Percentiles rank a stretch among this genome's conserved stretches.
Conservation (phyloP, 2,329 filamentous ascomycete genomes). For the Neopestalotiopsis sp. region DNA sequence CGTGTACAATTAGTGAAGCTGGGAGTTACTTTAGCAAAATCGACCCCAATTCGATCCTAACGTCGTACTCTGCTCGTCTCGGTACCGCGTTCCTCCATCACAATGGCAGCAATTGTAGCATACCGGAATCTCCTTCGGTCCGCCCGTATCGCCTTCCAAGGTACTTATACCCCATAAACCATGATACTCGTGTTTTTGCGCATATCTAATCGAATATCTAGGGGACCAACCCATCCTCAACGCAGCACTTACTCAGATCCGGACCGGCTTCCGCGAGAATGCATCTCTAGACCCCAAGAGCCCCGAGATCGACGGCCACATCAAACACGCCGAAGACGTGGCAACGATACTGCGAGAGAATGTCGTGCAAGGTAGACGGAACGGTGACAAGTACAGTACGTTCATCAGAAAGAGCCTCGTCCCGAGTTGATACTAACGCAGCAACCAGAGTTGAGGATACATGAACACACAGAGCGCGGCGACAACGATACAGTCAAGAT, state of each 20-base stretch:
- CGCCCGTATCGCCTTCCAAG: conserved; percentile 81
- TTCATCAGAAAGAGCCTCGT: conserved; percentile 24
- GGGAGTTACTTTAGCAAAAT: too few species aligned
- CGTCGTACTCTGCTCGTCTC: too few species aligned
- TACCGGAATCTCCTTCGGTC: conserved; percentile 85
- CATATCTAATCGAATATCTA: conserved; percentile 39
- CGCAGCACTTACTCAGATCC: conserved; percentile 75
- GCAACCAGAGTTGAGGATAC: conserved; percentile 77
- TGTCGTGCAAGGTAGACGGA: conserved; percentile 78
- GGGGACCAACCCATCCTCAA: conserved; percentile 72
- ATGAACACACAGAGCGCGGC: conserved; percentile 87
- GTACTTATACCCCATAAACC: conserved; percentile 48
- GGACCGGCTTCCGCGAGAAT: conserved; percentile 74
- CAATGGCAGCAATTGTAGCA: conserved; percentile 64
- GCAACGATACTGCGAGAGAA: conserved; percentile 81
- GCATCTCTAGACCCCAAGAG: conserved; percentile 61
- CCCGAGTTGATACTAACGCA: conserved; percentile 12
- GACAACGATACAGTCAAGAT: conserved; percentile 91
- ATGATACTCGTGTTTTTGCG: not conserved
- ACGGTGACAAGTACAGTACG: conserved; percentile 66
- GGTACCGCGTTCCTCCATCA: not conserved
- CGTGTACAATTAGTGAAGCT: not conserved
- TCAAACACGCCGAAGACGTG: conserved; percentile 83
- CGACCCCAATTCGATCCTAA: not conserved
- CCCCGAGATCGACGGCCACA: conserved; percentile 64